Evolutionary conservation across 192 early-diverging fungal species (phyloP).

Genomic region (Entomortierella parvispora): DNA sequence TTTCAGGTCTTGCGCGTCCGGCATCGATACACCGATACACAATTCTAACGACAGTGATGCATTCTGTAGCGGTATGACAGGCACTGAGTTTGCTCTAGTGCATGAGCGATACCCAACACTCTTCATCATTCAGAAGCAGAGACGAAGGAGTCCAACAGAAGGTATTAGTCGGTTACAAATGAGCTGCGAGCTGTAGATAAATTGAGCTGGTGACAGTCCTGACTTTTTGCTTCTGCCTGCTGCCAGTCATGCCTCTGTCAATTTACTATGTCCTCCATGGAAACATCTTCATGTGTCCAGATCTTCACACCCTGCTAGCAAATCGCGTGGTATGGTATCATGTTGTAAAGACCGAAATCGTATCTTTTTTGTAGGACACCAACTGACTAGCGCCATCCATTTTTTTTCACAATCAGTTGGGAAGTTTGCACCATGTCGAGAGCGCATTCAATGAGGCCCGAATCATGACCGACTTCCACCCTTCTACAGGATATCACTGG

Average conservation of each 20-base stretch:
- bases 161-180: too few species aligned
- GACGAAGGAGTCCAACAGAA: too few species aligned
- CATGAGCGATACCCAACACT: slow-evolving; percentile 72
- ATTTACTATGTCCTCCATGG: slow-evolving; percentile 78
- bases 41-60: too few species aligned
- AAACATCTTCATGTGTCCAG: slow-evolving; percentile 80
- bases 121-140: slow-evolving; percentile 79
- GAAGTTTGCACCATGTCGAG: slow-evolving; percentile 61
- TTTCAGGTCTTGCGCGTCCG: not conserved
- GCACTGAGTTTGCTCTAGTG: slow-evolving; percentile 79
- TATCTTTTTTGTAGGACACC: not conserved
- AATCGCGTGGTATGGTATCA: slow-evolving; percentile 67
- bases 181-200: not conserved
- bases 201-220: not conserved
- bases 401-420: slow-evolving; percentile 24
- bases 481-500: slow-evolving; percentile 69
- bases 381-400: not conserved
- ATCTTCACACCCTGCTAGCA: slow-evolving; percentile 74
- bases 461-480: slow-evolving; percentile 64
- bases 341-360: not conserved
- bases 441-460: slow-evolving; percentile 67
- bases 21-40: not conserved
- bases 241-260: slow-evolving; percentile 62
- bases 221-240: too few species aligned
- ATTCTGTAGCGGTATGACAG: slow-evolving; percentile 12